Percentiles rank a stretch among this genome's conserved stretches.
Conservation (phyloP, 2,329 filamentous ascomycete species). For the Chrysoporthe austroafricana region DNA sequence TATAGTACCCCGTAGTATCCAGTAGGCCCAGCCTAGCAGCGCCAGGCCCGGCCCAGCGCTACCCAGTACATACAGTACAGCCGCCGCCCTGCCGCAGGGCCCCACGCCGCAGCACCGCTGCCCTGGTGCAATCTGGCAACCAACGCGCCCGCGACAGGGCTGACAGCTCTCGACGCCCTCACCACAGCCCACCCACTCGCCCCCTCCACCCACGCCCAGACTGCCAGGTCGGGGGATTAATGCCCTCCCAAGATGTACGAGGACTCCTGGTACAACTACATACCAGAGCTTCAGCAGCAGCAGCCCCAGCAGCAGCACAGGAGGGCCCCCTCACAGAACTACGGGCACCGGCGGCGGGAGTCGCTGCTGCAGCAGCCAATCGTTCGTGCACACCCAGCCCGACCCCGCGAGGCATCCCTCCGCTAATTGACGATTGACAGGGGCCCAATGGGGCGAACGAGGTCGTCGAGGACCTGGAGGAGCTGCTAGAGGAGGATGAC, state of each 20-base stretch:
- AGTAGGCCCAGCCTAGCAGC: no score
- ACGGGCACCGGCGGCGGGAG: constrained; percentile 63
- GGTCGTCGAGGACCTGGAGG: constrained; percentile 58
- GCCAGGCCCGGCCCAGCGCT: no score
- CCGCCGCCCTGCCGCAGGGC: no score
- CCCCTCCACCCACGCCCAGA: constrained; percentile 9
- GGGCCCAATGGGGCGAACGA: constrained; percentile 56
- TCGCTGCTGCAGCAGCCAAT: constrained; percentile 70
- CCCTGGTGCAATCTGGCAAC: constrained; percentile 26
- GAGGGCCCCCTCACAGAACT: constrained; percentile 48
- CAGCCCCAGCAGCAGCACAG: constrained; percentile 45
- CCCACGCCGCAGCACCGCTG: constrained; percentile 19
- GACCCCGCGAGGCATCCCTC: constrained; percentile 29
- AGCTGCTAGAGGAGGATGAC: constrained; percentile 62
- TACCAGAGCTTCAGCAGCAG: constrained; percentile 56
- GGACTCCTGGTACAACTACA: constrained; percentile 82
- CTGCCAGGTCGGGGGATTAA: background rate
- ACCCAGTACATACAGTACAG: no score
- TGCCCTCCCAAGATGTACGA: constrained; percentile 66
- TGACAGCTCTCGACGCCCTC: constrained; percentile 8
- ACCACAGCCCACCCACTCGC: constrained; percentile 7
- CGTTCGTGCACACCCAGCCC: constrained; percentile 47
- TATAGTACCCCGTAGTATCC: no score
- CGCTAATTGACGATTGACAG: constrained; percentile 42
- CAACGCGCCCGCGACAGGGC: constrained; percentile 19